Conservation (phyloP, 192 early-diverging fungal species). For the Coemansia sp. region DNA sequence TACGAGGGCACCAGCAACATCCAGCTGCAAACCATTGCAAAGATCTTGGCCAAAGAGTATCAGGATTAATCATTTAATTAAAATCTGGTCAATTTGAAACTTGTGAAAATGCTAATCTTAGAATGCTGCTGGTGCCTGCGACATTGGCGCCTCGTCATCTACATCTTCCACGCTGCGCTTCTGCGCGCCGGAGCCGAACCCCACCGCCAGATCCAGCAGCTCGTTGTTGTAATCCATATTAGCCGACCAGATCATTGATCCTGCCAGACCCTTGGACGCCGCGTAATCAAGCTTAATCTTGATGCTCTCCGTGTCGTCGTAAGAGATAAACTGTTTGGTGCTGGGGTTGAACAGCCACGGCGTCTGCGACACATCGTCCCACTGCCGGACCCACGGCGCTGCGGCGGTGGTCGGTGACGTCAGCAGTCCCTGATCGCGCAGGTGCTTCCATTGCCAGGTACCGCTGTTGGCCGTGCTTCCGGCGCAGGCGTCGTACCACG, state of each 20-base stretch:
- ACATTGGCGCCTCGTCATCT: constrained; percentile 6
- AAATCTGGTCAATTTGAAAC: background rate
- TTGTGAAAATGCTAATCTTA: background rate
- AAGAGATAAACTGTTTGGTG: constrained; percentile 68
- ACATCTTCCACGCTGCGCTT: constrained; percentile 7
- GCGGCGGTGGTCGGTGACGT: constrained; percentile 52
- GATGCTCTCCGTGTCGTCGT: constrained; percentile 73
- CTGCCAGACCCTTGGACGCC: constrained; percentile 56
- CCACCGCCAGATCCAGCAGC: constrained; percentile 64
- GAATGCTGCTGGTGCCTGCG: constrained; percentile 6
- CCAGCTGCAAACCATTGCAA: constrained; percentile 92
- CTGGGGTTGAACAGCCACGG: constrained; percentile 60
- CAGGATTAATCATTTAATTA: constrained; percentile 8
- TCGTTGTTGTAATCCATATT: constrained; percentile 57
- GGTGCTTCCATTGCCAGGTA: constrained; percentile 65
- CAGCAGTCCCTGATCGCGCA: constrained; percentile 60
- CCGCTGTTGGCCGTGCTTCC: constrained; percentile 54
- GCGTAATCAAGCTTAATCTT: constrained; percentile 61
- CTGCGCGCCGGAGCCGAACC: background rate
- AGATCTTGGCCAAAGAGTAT: constrained; percentile 50
- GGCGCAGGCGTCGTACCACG: constrained; percentile 58
- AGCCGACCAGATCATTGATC: constrained; percentile 61
- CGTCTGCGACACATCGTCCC: constrained; percentile 61
- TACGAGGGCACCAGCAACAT: constrained; percentile 96
- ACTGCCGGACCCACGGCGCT: constrained; percentile 62